Conservation (phyloP, 2,329 filamentous ascomycete species). For the Ilyonectria robusta region DNA sequence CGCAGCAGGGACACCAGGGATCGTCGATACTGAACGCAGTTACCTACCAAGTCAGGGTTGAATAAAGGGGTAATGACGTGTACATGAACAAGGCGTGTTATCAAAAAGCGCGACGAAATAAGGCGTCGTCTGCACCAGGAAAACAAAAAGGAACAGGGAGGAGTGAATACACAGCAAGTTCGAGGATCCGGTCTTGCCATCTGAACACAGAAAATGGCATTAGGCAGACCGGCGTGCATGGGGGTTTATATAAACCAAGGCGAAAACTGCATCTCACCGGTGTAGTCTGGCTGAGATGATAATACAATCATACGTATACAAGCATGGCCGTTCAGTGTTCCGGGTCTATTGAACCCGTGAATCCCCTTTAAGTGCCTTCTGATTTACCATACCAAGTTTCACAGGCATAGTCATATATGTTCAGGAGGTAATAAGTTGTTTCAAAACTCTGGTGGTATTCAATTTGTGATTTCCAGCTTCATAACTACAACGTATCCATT, state of each 20-base stretch:
- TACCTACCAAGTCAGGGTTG: neutral
- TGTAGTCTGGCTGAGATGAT: neutral
- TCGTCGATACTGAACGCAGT: conserved; percentile 24
- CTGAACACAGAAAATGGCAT: neutral
- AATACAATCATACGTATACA: conserved; percentile 1
- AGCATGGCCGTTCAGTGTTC: no score
- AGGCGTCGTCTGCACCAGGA: conserved; percentile 12
- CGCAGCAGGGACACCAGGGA: conserved; percentile 22
- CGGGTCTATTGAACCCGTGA: no score
- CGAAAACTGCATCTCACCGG: neutral
- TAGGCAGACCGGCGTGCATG: neutral
- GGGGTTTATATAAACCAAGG: neutral
- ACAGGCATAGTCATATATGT: neutral
- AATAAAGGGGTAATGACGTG: conserved; percentile 5
- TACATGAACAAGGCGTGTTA: neutral
- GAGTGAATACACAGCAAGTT: neutral
- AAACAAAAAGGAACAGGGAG: conserved; percentile 4
- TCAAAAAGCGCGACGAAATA: neutral
- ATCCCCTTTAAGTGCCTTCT: neutral
- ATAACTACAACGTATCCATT: conserved; percentile 6
- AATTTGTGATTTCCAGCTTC: conserved; percentile 11
- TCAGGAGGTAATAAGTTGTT: neutral
- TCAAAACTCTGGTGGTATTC: neutral
- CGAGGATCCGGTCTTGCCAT: neutral
- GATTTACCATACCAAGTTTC: neutral